Percentiles rank a stretch among this genome's conserved stretches.
These are phyloP conservation scores for Ascosphaera aggregata DNA, from an alignment of 2,329 filamentous ascomycete genomes.

Conservation along the genomic window DNA sequence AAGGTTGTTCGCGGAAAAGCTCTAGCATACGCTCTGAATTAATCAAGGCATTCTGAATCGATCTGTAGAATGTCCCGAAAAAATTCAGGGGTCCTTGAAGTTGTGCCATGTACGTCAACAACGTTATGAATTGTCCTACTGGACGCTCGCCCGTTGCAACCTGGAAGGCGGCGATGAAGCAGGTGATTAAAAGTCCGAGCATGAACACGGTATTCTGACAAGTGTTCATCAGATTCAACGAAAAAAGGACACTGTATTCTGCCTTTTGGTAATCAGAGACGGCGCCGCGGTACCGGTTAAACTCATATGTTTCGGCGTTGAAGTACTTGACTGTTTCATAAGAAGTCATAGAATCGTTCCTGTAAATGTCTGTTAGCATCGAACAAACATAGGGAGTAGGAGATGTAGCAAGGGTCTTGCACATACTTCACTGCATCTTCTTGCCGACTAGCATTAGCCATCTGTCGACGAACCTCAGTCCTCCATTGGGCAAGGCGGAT, in stretches of 20 bases:
- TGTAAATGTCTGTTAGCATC: slow-evolving; percentile 93
- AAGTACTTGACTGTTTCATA: slow-evolving; percentile 99
- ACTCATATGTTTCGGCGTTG: slow-evolving; percentile 95
- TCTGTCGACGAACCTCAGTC: slow-evolving; percentile 70
- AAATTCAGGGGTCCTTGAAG: slow-evolving; percentile 94
- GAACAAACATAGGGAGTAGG: slow-evolving; percentile 82
- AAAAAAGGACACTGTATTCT: slow-evolving; percentile 92
- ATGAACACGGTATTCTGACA: slow-evolving; percentile 98
- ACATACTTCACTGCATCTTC: slow-evolving; percentile 79
- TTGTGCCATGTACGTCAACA: slow-evolving; percentile 97
- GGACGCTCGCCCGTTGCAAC: slow-evolving; percentile 63
- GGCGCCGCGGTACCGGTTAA: slow-evolving; percentile 70
- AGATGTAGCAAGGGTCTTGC: slow-evolving; percentile 75
- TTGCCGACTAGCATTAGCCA: slow-evolving; percentile 86
- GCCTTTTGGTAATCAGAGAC: slow-evolving; percentile 72
- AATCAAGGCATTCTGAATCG: slow-evolving; percentile 76
- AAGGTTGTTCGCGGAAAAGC: slow-evolving; percentile 49
- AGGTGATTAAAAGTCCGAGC: slow-evolving; percentile 80
- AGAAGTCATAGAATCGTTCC: slow-evolving; percentile 93
- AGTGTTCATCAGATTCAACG: slow-evolving; percentile 73
- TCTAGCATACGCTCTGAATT: slow-evolving; percentile 99
- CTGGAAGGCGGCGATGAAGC: slow-evolving; percentile 86
- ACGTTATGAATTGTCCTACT: slow-evolving; percentile 92
- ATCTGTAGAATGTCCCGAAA: slow-evolving; percentile 89
- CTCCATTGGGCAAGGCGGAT: slow-evolving; percentile 89